Percentiles rank a stretch among this genome's conserved stretches.
Evolutionary conservation across 1,284 basidiomycete species (phyloP).

Genomic region (Waitea zeae): DNA sequence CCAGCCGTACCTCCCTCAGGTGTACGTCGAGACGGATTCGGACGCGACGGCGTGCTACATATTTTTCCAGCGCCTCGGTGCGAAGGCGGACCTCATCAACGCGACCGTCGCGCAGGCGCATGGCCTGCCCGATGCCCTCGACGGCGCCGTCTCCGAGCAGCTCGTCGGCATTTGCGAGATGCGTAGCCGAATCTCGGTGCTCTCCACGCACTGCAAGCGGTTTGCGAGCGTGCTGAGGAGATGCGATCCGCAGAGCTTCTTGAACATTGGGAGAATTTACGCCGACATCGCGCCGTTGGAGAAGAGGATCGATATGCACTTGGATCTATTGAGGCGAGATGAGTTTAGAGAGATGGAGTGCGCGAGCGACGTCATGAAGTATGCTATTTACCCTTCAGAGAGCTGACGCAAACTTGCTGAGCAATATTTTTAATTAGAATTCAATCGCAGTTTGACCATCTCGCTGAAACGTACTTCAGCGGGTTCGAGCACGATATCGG

Average conservation of each 20-base stretch:
- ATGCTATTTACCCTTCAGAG: constrained; percentile 12
- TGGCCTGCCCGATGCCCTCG: constrained; percentile 68
- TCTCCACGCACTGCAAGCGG: constrained; percentile 73
- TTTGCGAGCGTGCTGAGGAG: constrained; percentile 69
- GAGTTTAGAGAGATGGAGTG: constrained; percentile 90
- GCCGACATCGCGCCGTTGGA: constrained; percentile 80
- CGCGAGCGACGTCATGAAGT: constrained; percentile 78
- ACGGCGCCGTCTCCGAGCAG: constrained; percentile 61
- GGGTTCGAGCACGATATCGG: constrained; percentile 72
- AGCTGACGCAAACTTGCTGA: background rate
- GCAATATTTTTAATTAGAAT: constrained; percentile 36
- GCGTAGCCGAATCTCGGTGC: constrained; percentile 61
- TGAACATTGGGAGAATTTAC: constrained; percentile 71
- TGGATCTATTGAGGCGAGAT: constrained; percentile 68
- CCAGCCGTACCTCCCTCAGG: constrained; percentile 70
- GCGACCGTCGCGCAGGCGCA: constrained; percentile 67
- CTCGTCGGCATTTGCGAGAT: constrained; percentile 89
- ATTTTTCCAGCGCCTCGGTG: constrained; percentile 77
- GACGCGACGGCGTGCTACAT: constrained; percentile 79
- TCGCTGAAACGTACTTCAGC: constrained; percentile 72
- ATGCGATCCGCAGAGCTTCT: constrained; percentile 70
- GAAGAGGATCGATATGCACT: constrained; percentile 81
- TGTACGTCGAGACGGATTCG: constrained; percentile 73
- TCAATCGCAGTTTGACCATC: constrained; percentile 80
- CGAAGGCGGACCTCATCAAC: constrained; percentile 77